Conservation (phyloP, 2,329 filamentous ascomycete species). For the Microdochium bolleyi region DNA sequence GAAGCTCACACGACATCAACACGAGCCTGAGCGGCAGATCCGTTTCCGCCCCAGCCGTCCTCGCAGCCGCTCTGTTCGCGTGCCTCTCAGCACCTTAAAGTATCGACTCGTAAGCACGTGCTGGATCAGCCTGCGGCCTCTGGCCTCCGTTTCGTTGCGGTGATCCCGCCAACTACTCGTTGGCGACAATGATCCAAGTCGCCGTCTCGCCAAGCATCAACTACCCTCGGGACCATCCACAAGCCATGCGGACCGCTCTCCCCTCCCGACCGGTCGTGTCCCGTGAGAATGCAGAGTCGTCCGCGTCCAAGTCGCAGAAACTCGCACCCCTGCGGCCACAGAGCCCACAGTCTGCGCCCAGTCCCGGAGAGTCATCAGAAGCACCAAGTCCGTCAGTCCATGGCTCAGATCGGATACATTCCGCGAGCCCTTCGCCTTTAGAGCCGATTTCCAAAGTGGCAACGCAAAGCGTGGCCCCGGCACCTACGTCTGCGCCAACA, state of each 20-base stretch:
- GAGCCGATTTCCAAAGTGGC: conserved; percentile 12
- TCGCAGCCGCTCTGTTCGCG: no score
- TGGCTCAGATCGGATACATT: conserved; percentile 17
- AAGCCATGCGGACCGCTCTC: conserved; percentile 17
- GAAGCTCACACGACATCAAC: no score
- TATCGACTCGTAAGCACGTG: no score
- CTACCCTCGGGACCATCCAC: conserved; percentile 12
- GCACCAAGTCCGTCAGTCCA: conserved; percentile 17
- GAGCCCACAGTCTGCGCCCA: conserved; percentile 14
- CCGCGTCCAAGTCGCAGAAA: conserved; percentile 10
- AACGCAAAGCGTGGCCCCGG: conserved; percentile 6
- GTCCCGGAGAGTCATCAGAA: conserved; percentile 15
- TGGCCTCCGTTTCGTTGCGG: no score
- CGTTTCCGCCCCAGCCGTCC: no score
- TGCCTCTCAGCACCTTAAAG: no score
- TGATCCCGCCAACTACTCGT: no score
- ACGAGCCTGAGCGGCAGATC: no score
- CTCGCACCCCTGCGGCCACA: conserved; percentile 13
- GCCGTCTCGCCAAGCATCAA: conserved; percentile 9
- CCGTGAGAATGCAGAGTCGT: conserved; percentile 13
- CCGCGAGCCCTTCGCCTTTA: conserved; percentile 21
- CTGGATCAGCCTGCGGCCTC: no score
- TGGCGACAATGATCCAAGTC: conserved; percentile 15
- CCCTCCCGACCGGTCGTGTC: conserved; percentile 17
- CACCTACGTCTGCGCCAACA: conserved; percentile 6